Percentiles rank a stretch among this genome's conserved stretches.
Evolutionary conservation across 305 asterid species (phyloP).

Genomic region (Stenogyne calaminthoides): DNA sequence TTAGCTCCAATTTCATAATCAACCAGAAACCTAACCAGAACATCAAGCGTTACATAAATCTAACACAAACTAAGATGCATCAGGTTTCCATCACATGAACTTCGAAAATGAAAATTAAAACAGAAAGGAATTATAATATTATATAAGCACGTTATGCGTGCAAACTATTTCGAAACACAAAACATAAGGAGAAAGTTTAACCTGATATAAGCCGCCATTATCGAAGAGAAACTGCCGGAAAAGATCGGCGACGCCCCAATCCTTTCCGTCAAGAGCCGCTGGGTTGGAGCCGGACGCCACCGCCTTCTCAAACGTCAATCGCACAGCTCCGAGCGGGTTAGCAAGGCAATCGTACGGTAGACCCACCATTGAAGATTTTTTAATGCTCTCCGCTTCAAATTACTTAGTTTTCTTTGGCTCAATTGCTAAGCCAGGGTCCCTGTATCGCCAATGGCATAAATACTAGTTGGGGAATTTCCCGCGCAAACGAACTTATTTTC

Average conservation of each 20-base stretch:
- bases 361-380: constrained; percentile 64
- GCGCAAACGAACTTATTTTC: neutral
- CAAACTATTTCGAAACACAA: constrained; percentile 11
- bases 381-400: neutral
- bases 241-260: constrained; percentile 80
- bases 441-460: neutral
- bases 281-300: constrained; percentile 51
- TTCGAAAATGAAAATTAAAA: neutral
- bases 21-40: neutral
- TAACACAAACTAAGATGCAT: neutral
- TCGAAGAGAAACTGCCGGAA: constrained; percentile 77
- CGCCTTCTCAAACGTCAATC: constrained; percentile 79
- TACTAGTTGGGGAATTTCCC: neutral
- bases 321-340: constrained; percentile 91
- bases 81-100: neutral
- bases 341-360: constrained; percentile 79
- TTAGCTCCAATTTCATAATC: neutral
- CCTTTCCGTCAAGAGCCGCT: constrained; percentile 63
- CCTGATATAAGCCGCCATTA: constrained; percentile 68
- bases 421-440: constrained; percentile 17
- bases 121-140: neutral
- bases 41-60: neutral
- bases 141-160: neutral
- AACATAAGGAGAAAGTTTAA: constrained; percentile 12
- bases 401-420: neutral